A percentile compares a stretch with the other conserved stretches of the same genome.
Evolutionary conservation across 2,329 filamentous ascomycete genomes (phyloP).

Genomic region (Phaeosphaeria sp.): DNA sequence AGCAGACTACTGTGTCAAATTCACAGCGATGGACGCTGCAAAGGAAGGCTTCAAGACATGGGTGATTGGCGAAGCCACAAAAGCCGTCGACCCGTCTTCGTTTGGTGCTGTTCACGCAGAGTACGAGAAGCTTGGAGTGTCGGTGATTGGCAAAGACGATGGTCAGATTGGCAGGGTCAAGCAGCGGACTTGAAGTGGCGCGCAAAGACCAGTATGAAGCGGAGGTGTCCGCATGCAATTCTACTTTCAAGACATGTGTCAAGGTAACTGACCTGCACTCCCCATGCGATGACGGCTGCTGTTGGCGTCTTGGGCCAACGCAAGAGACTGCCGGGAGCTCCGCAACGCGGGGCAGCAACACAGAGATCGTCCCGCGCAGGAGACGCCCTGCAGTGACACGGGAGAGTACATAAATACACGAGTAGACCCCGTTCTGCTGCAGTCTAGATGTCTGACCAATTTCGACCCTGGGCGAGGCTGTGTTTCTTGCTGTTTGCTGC

Average conservation of each 20-base stretch:
- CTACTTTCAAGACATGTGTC: neutral
- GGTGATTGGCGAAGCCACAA: conserved; percentile 80
- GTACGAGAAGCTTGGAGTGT: conserved; percentile 66
- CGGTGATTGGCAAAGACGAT: conserved; percentile 65
- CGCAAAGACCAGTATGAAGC: neutral
- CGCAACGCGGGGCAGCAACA: conserved; percentile 6
- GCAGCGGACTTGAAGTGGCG: conserved; percentile 1
- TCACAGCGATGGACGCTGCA: conserved; percentile 78
- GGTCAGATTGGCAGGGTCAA: conserved; percentile 63
- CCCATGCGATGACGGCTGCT: neutral
- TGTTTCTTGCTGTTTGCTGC: conserved; percentile 4
- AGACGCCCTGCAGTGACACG: neutral
- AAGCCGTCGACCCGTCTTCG: conserved; percentile 67
- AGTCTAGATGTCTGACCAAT: neutral
- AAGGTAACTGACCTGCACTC: neutral
- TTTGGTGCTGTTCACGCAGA: conserved; percentile 66
- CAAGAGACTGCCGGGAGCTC: conserved; percentile 1
- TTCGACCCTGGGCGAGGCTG: neutral
- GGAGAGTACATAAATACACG: neutral
- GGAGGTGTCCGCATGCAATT: neutral
- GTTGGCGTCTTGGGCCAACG: neutral
- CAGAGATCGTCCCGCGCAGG: neutral
- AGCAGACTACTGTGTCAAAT: conserved; percentile 86
- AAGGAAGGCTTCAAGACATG: conserved; percentile 78
- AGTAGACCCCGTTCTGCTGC: neutral